phyloP scores from a whole-genome alignment of 2,329 filamentous ascomycete species.

The Grosmannia serpens region DNA sequence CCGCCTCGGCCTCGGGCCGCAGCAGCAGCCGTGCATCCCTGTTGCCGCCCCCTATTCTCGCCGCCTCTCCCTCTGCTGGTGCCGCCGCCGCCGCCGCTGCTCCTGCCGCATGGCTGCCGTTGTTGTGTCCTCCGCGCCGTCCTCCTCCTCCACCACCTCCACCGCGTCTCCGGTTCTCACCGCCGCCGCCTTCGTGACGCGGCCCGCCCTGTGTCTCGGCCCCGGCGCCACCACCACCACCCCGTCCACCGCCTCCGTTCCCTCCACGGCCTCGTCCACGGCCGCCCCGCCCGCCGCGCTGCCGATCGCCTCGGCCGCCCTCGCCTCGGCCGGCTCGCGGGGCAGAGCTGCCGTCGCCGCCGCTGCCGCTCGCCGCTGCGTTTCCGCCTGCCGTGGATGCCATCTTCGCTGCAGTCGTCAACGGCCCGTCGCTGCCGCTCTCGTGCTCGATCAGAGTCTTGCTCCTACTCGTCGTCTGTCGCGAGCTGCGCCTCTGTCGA shows the following conservation, averaged over 20 bases:
- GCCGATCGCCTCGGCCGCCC: slow-evolving; percentile 19
- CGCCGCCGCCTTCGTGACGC: neutral
- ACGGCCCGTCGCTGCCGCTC: neutral
- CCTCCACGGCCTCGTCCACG: slow-evolving; percentile 22
- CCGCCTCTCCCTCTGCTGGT: neutral
- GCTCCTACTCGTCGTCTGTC: neutral
- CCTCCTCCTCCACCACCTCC: neutral
- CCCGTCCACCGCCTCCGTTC: slow-evolving; percentile 23
- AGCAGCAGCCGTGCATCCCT: neutral
- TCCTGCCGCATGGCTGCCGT: slow-evolving; percentile 7
- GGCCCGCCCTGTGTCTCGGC: slow-evolving; percentile 7
- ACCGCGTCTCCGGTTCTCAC: slow-evolving; percentile 3
- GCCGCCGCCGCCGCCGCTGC: neutral
- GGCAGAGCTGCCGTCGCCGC: neutral
- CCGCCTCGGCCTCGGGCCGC: slow-evolving; percentile 2
- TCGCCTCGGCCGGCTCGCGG: slow-evolving; percentile 13
- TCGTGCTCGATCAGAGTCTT: neutral
- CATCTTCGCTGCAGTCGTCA: neutral
- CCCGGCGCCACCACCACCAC: slow-evolving; percentile 22
- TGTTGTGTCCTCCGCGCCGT: neutral
- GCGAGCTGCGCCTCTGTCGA: neutral
- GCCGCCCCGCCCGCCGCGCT: slow-evolving; percentile 28
- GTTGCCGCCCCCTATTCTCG: neutral
- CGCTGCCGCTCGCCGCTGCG: neutral
- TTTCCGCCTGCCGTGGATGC: slow-evolving; percentile 5